These are phyloP conservation scores for Dryas drummondii DNA, from an alignment of 306 rosid genomes.

Conservation along the genomic window DNA sequence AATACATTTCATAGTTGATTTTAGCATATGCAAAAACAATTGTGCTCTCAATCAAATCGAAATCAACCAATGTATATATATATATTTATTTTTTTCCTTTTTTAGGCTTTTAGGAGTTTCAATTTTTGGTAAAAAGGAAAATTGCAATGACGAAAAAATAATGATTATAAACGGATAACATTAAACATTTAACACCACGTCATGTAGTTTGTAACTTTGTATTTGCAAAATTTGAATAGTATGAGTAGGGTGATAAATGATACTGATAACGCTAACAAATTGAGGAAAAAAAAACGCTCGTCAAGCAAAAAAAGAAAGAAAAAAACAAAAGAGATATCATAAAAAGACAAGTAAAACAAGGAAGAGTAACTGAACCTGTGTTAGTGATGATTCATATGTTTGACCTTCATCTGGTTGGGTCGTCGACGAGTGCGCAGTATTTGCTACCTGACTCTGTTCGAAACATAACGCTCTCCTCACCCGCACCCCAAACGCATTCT, in stretches of 20 bases:
- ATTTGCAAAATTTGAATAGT: background rate
- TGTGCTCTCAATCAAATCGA: too few species aligned
- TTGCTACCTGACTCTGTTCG: constrained; percentile 39
- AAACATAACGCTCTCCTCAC: background rate
- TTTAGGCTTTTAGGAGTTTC: too few species aligned
- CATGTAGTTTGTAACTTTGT: background rate
- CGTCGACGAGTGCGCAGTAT: constrained; percentile 21
- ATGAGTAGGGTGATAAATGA: background rate
- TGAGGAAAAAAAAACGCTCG: background rate
- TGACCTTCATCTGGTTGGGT: constrained; percentile 33
- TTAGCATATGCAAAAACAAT: too few species aligned
- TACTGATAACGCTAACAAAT: background rate
- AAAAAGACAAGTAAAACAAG: constrained; percentile 19
- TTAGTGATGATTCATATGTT: constrained; percentile 33
- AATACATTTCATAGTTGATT: too few species aligned
- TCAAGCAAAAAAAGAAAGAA: background rate
- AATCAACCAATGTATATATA: too few species aligned
- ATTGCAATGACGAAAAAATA: background rate
- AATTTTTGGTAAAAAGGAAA: background rate
- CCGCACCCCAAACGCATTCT: background rate
- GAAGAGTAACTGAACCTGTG: constrained; percentile 29
- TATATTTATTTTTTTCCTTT: too few species aligned
- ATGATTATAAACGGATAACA: background rate
- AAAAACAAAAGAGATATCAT: background rate
- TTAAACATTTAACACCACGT: background rate